phyloP scores from a whole-genome alignment of 192 early-diverging fungal genomes.

The Coemansia sp. region DNA sequence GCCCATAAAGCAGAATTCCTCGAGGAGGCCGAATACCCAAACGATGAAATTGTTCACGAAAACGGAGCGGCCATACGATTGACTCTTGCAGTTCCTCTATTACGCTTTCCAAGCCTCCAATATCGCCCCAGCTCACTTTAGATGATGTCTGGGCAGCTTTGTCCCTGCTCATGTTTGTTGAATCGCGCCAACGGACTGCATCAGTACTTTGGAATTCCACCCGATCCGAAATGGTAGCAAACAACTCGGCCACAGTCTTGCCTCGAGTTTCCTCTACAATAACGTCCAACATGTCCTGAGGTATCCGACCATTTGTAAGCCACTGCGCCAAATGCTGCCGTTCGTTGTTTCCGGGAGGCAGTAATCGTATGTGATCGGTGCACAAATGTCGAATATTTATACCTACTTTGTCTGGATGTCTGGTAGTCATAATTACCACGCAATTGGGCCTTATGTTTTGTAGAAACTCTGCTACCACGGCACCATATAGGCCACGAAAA shows the following conservation, averaged over 20 bases:
- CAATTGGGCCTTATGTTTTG: conserved; percentile 18
- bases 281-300: neutral
- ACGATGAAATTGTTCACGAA: conserved; percentile 60
- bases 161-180: neutral
- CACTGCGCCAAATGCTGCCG: conserved; percentile 26
- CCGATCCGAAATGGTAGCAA: conserved; percentile 4
- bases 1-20: conserved; percentile 81
- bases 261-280: conserved; percentile 18
- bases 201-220: neutral
- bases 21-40: conserved; percentile 74
- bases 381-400: conserved; percentile 29
- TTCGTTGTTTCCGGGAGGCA: conserved; percentile 24
- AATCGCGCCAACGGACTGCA: neutral
- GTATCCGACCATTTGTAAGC: conserved; percentile 11
- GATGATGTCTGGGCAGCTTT: neutral
- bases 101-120: conserved; percentile 72
- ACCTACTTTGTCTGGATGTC: conserved; percentile 30
- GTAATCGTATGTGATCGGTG: conserved; percentile 40
- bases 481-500: conserved; percentile 26
- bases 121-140: conserved; percentile 68
- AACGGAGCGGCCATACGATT: conserved; percentile 74
- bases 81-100: conserved; percentile 75
- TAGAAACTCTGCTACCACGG: conserved; percentile 29
- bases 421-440: conserved; percentile 47
- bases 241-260: conserved; percentile 26